A percentile compares a stretch with the other conserved stretches of the same genome.
These are phyloP conservation scores for Schizonepeta tenuifolia DNA, from an alignment of 257 asterid species.

Conservation along the genomic window DNA sequence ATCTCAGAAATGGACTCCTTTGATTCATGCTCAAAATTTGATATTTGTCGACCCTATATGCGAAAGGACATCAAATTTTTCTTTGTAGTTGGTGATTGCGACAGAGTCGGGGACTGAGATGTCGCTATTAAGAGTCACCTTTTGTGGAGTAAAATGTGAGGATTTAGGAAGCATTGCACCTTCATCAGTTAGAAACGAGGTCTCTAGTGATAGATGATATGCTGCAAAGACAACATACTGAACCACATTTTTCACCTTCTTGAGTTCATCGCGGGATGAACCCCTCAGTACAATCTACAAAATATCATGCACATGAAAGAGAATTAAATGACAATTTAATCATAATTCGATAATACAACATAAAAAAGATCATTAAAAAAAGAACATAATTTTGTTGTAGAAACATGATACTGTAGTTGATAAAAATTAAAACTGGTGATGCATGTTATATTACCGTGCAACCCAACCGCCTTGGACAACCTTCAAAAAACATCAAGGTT, in stretches of 20 bases:
- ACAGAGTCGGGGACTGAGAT: slow-evolving; percentile 38
- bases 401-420: neutral
- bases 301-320: neutral
- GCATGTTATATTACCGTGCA: slow-evolving; percentile 73
- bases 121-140: slow-evolving; percentile 37
- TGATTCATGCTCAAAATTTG: slow-evolving; percentile 51
- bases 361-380: neutral
- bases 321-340: neutral
- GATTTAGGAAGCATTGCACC: slow-evolving; percentile 84
- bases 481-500: slow-evolving; percentile 93
- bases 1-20: slow-evolving; percentile 54
- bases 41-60: slow-evolving; percentile 42
- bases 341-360: neutral
- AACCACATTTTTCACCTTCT: slow-evolving; percentile 77
- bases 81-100: slow-evolving; percentile 24
- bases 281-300: slow-evolving; percentile 83
- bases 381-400: neutral
- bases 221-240: slow-evolving; percentile 92
- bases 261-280: slow-evolving; percentile 67
- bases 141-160: slow-evolving; percentile 41
- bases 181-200: slow-evolving; percentile 93
- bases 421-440: neutral
- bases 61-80: slow-evolving; percentile 28
- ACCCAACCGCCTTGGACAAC: slow-evolving; percentile 92
- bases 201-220: slow-evolving; percentile 83